Evolutionary conservation across 78 protist genomes (phyloP), one percentile per base, ranked within the genome.

Genomic region (Dictyostelium purpureum): DNA sequence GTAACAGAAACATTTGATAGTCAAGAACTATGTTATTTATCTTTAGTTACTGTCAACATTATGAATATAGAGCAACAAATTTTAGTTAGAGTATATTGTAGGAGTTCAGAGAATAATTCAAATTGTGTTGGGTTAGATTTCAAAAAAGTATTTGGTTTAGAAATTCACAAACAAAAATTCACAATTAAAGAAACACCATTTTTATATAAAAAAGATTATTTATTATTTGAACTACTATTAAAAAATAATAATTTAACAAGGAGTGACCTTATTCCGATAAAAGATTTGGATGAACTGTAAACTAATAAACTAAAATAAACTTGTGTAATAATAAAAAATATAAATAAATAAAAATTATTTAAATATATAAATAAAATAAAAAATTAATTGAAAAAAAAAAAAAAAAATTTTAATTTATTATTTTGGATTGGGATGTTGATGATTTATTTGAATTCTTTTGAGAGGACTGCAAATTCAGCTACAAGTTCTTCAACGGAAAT

Each of bases 371-470:
- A n/a, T n/a, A n/a, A n/a, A n/a, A n/a, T n/a, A n/a, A n/a, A n/a
- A n/a, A n/a, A n/a, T n/a, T n/a, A n/a, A n/a, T n/a, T n/a, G n/a
- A n/a, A n/a, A n/a, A n/a, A n/a, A n/a, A n/a, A n/a, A n/a, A n/a
- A n/a, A n/a, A n/a, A n/a, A n/a, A n/a, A n/a, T n/a, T n/a, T n/a
- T n/a, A n/a, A n/a, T n/a, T n/a, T n/a, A n/a, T n/a, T n/a, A n/a
- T n/a, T n/a, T n/a, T n/a, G n/a, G n/a, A n/a, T n/a, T n/a, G n/a
- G n/a, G n/a, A n/a, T n/a, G n/a, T n/a, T n/a, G n/a, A n/a, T n/a
- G n/a, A 40, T 69, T 69, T 69, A 69, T 69, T 69, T 69, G 19
- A 69, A 69, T 69, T 73, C 61, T 47, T 73, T 73, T 18, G 24
- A 57, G 21, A 31, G 21, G 18, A 28, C 26, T 9, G n/a, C 47